Conservation (phyloP, 768 basidiomycete genomes). For the Leccinum arenicola region DNA sequence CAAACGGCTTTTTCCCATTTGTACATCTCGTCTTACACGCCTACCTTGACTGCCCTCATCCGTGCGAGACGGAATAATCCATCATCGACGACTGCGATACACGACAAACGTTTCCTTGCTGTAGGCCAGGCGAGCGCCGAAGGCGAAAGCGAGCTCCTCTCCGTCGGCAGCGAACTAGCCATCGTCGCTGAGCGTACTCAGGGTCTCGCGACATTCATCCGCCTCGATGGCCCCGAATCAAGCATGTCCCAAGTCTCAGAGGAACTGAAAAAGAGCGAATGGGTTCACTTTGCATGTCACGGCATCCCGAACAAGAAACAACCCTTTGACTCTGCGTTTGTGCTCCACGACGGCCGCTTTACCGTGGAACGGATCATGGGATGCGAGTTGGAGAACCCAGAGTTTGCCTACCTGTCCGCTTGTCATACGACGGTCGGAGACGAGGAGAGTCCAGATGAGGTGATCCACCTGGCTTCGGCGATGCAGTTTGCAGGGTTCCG, state of each 20-base stretch:
- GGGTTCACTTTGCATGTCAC: background rate
- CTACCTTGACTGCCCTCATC: background rate
- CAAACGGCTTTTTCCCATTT: too few species aligned
- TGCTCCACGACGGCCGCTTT: background rate
- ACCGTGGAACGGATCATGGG: background rate
- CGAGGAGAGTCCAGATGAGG: background rate
- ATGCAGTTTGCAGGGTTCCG: background rate
- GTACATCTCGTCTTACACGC: too few species aligned
- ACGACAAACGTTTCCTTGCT: background rate
- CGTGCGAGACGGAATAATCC: background rate
- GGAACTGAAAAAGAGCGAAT: background rate
- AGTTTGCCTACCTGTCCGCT: background rate
- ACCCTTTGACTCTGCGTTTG: background rate
- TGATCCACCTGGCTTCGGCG: background rate
- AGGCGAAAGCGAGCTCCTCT: background rate
- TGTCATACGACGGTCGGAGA: background rate
- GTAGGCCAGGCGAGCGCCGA: background rate
- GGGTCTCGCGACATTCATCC: background rate
- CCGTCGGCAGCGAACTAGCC: background rate
- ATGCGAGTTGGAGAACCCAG: background rate
- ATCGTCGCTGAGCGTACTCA: background rate
- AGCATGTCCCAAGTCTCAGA: background rate
- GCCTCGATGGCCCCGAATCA: background rate
- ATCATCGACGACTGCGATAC: background rate
- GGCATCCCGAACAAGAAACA: background rate